phyloP scores from a whole-genome alignment of 176 grass and related monocot genomes.

The Aegilops sharonensis region DNA sequence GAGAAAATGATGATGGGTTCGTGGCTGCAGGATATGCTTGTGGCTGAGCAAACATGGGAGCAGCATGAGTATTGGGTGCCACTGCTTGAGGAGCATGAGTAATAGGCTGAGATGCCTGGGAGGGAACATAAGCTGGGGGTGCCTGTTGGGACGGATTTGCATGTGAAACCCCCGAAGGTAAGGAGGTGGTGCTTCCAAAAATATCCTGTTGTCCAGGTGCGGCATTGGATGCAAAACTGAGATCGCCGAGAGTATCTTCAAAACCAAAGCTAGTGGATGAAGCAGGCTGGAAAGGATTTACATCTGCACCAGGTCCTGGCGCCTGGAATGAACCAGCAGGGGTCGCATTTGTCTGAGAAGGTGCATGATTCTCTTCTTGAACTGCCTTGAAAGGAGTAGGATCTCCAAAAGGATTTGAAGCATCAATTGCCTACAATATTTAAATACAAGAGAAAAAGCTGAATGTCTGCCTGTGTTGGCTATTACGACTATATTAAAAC shows the following conservation, averaged over 20 bases:
- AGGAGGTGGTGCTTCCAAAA: slow-evolving; percentile 40
- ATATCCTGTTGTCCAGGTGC: slow-evolving; percentile 43
- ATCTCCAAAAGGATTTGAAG: slow-evolving; percentile 89
- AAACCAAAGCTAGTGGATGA: slow-evolving; percentile 66
- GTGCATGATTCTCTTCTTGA: slow-evolving; percentile 49
- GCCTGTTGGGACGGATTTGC: slow-evolving; percentile 35
- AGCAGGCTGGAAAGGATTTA: slow-evolving; percentile 51
- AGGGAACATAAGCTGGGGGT: slow-evolving; percentile 21
- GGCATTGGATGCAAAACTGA: slow-evolving; percentile 45
- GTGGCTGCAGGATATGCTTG: slow-evolving; percentile 31
- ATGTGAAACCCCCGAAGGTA: slow-evolving; percentile 25
- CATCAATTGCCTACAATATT: slow-evolving; percentile 38
- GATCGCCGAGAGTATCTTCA: slow-evolving; percentile 69
- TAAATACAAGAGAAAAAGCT: neutral
- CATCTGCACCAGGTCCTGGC: slow-evolving; percentile 27
- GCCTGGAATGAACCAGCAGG: slow-evolving; percentile 53
- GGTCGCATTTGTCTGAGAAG: slow-evolving; percentile 48
- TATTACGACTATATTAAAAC: neutral
- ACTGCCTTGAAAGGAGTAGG: slow-evolving; percentile 75
- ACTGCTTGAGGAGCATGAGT: slow-evolving; percentile 37
- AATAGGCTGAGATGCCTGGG: slow-evolving; percentile 26
- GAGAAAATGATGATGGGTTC: slow-evolving; percentile 27
- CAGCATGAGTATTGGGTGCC: slow-evolving; percentile 29
- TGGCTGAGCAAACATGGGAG: slow-evolving; percentile 19
- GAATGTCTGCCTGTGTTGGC: slow-evolving; percentile 2